These are phyloP conservation scores for Schoenoplectus triqueter DNA, from an alignment of 202 grass and related monocot species.

Conservation along the genomic window DNA sequence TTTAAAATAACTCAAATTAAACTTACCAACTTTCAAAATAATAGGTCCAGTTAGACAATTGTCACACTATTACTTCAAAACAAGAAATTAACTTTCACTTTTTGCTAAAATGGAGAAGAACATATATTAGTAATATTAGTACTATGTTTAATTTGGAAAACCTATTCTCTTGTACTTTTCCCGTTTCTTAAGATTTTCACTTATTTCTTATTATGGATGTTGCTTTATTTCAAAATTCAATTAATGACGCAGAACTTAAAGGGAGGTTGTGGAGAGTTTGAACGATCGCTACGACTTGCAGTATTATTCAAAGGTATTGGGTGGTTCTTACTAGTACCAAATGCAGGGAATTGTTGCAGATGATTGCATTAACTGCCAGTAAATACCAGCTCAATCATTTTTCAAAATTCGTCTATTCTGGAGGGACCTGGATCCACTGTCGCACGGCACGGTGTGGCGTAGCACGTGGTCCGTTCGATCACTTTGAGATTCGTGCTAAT, in stretches of 20 bases:
- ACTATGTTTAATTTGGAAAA: not conserved
- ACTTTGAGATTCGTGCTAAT: no score
- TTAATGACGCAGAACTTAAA: conserved; percentile 61
- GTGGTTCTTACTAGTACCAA: no score
- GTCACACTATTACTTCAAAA: not conserved
- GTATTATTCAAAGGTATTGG: conserved; percentile 84
- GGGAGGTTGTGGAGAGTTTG: conserved; percentile 62
- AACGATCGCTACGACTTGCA: conserved; percentile 62
- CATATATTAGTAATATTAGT: not conserved
- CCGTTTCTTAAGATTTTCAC: not conserved
- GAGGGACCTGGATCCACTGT: no score
- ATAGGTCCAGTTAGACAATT: not conserved
- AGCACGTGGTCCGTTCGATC: no score
- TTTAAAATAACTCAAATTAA: no score
- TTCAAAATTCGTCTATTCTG: not conserved
- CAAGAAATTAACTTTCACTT: not conserved
- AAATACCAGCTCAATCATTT: not conserved
- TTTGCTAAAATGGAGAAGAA: not conserved
- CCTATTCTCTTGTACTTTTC: not conserved
- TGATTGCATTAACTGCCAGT: not conserved
- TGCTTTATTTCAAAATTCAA: conserved; percentile 1
- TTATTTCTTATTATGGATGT: not conserved
- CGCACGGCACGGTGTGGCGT: no score
- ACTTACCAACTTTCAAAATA: no score
- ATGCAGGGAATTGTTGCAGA: no score